Conservation (phyloP, 768 basidiomycete species). For the Suillus subluteus region DNA sequence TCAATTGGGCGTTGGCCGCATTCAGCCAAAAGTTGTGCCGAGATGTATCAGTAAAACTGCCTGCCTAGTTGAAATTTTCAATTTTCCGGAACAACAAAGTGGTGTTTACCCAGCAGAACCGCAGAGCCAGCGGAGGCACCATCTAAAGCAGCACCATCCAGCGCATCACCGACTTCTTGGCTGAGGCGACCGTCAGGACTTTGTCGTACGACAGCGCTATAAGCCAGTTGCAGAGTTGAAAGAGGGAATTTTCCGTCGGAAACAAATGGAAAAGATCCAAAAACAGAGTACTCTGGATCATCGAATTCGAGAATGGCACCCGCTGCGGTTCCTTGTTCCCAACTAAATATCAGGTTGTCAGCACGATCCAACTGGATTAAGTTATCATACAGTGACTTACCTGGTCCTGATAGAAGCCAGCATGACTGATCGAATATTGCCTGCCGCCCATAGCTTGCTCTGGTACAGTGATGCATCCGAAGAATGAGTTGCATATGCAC, state of each 20-base stretch:
- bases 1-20: constrained; percentile 26
- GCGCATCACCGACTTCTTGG: constrained; percentile 29
- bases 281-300: constrained; percentile 32
- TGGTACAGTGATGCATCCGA: constrained; percentile 10
- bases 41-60: constrained; percentile 18
- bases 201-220: constrained; percentile 31
- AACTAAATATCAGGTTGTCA: constrained; percentile 16
- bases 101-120: constrained; percentile 26
- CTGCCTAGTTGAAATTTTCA: constrained; percentile 1
- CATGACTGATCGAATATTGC: constrained; percentile 24
- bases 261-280: constrained; percentile 24
- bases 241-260: constrained; percentile 21
- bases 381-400: constrained; percentile 12
- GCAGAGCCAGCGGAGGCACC: constrained; percentile 31
- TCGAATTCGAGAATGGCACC: constrained; percentile 27
- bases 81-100: neutral
- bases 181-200: constrained; percentile 31
- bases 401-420: constrained; percentile 31
- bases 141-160: constrained; percentile 33
- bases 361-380: neutral
- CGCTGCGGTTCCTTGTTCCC: constrained; percentile 36
- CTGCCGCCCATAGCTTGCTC: constrained; percentile 3
- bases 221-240: constrained; percentile 27
- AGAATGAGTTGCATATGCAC: constrained; percentile 4
- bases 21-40: constrained; percentile 23